Conservation (phyloP, 2,329 filamentous ascomycete species). For the Nemania sp. region DNA sequence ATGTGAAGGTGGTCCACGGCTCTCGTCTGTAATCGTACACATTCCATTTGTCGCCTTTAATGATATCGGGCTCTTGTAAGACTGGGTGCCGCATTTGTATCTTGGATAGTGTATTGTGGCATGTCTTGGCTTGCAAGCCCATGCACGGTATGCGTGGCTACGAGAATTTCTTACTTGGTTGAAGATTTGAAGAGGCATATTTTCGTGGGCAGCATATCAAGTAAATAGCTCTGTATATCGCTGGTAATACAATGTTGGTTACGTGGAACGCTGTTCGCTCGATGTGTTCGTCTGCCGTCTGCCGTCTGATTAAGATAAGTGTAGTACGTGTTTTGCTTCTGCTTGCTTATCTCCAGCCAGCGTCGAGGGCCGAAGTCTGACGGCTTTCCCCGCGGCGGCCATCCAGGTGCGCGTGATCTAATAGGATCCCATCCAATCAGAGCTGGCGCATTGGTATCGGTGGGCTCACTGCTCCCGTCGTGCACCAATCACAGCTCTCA, state of each 20-base stretch:
- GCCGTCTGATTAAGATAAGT: no score
- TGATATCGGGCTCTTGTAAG: conserved; percentile 37
- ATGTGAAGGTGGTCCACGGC: conserved; percentile 97
- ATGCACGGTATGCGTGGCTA: conserved; percentile 30
- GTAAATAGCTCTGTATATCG: conserved; percentile 51
- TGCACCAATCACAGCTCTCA: conserved; percentile 7
- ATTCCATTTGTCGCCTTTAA: conserved; percentile 20
- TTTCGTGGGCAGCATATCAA: conserved; percentile 44
- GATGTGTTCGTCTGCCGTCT: no score
- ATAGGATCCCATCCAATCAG: no score
- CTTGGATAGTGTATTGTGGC: conserved; percentile 24
- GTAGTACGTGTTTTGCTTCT: no score
- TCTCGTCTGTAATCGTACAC: conserved; percentile 60
- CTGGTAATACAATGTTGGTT: conserved; percentile 37
- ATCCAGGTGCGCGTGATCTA: conserved; percentile 9
- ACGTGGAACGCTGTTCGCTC: conserved; percentile 25
- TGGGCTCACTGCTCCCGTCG: not conserved
- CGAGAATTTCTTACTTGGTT: conserved; percentile 24
- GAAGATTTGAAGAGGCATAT: conserved; percentile 39
- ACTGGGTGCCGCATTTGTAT: conserved; percentile 32
- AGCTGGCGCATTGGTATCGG: no score
- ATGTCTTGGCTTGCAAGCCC: conserved; percentile 30
- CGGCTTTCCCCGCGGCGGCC: no score
- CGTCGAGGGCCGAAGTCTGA: no score
- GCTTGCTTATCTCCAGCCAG: no score